Percentiles rank a stretch among this genome's conserved stretches.
Evolutionary conservation across 2,329 filamentous ascomycete species (phyloP).

Genomic region (Trichophyton equinum): DNA sequence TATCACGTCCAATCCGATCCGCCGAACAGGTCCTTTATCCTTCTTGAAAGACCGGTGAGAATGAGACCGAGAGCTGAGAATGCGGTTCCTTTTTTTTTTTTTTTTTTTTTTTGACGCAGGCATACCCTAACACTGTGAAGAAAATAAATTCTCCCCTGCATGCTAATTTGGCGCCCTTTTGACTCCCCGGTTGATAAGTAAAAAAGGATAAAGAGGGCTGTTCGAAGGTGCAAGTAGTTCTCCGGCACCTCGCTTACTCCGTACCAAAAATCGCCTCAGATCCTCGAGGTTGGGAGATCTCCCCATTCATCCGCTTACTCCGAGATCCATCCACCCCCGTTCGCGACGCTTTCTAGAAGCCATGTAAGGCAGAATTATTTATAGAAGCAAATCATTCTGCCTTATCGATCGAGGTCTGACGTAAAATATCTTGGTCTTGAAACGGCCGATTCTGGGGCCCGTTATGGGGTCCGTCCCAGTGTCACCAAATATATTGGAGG

Average conservation of each 20-base stretch:
- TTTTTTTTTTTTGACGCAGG: background rate
- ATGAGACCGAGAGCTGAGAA: background rate
- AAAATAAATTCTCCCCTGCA: background rate
- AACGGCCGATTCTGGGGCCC: background rate
- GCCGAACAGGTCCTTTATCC: background rate
- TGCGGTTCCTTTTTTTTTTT: background rate
- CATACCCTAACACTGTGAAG: background rate
- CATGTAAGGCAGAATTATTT: background rate
- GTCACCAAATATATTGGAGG: background rate
- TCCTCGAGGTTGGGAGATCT: background rate
- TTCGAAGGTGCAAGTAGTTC: background rate
- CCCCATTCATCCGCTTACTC: background rate
- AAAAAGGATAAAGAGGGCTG: no score
- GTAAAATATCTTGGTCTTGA: background rate
- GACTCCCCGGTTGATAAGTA: background rate
- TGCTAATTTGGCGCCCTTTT: background rate
- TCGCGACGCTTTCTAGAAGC: background rate
- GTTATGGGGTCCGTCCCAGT: background rate
- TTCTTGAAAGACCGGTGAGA: background rate
- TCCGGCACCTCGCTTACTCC: background rate
- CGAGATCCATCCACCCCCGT: background rate
- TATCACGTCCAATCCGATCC: background rate
- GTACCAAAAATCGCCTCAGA: background rate
- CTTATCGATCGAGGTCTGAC: background rate
- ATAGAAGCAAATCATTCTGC: background rate